Percentiles rank a stretch among this genome's conserved stretches.
Conservation (phyloP, 768 basidiomycete species). For the Rossbeevera mucosa region DNA sequence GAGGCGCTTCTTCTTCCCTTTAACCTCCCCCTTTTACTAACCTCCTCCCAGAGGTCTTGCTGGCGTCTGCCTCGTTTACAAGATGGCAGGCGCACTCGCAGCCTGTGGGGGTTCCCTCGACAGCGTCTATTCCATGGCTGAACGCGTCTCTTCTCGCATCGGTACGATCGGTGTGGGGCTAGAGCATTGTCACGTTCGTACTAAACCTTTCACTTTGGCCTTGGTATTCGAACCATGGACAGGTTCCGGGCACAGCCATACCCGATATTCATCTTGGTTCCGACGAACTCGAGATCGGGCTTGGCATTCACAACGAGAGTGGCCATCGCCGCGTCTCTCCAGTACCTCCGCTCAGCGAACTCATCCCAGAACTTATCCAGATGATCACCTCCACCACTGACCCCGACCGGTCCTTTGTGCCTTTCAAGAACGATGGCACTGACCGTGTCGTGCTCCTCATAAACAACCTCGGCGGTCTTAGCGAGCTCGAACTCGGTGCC, state of each 20-base stretch:
- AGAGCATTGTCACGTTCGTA: slow-evolving; percentile 78
- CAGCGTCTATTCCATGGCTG: slow-evolving; percentile 61
- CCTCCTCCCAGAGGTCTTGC: slow-evolving; percentile 62
- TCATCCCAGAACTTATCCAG: slow-evolving; percentile 66
- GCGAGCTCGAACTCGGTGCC: slow-evolving; percentile 74
- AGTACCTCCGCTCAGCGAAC: slow-evolving; percentile 62
- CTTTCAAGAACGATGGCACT: slow-evolving; percentile 54
- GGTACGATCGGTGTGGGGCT: slow-evolving; percentile 84
- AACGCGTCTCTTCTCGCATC: slow-evolving; percentile 60
- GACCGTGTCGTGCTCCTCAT: slow-evolving; percentile 77
- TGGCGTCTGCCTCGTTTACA: slow-evolving; percentile 81
- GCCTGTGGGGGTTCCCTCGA: slow-evolving; percentile 61
- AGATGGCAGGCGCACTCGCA: slow-evolving; percentile 83
- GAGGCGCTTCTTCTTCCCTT: slow-evolving; percentile 37
- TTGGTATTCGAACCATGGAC: background rate
- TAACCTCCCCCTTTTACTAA: background rate
- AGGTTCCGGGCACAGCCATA: slow-evolving; percentile 77
- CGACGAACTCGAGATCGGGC: slow-evolving; percentile 80
- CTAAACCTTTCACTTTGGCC: background rate
- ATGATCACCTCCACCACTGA: slow-evolving; percentile 70
- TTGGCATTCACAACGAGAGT: slow-evolving; percentile 90
- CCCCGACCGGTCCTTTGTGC: slow-evolving; percentile 71
- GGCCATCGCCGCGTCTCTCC: slow-evolving; percentile 67
- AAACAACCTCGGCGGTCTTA: slow-evolving; percentile 85
- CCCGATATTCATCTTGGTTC: slow-evolving; percentile 49